Evolutionary conservation across 352 stramenopile genomes (phyloP).

Genomic region (Elongisporangium senticosum): DNA sequence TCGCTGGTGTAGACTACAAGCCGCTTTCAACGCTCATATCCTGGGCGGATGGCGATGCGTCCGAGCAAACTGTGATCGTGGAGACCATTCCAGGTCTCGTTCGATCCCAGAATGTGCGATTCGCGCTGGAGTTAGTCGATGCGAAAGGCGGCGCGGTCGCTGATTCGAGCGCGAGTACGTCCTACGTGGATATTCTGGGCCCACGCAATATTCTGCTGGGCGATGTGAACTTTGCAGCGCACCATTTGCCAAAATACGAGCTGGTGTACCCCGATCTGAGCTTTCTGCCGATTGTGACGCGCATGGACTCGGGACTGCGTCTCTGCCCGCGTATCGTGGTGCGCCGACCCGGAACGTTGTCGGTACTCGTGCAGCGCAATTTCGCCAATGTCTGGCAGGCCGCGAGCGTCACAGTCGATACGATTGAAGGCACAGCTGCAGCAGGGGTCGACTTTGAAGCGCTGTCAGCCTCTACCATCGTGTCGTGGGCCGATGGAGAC

Average conservation of each 20-base stretch:
- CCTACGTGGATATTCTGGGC: slow-evolving; percentile 38
- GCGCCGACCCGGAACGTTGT: slow-evolving; percentile 24
- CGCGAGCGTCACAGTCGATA: slow-evolving; percentile 28
- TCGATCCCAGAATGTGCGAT: slow-evolving; percentile 19
- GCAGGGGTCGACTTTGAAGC: slow-evolving; percentile 44
- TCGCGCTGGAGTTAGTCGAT: slow-evolving; percentile 32
- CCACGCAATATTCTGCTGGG: slow-evolving; percentile 29
- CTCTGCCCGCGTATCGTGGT: slow-evolving; percentile 41
- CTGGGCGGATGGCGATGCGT: slow-evolving; percentile 51
- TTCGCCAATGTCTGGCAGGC: slow-evolving; percentile 27
- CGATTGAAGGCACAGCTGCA: slow-evolving; percentile 41
- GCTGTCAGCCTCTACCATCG: slow-evolving; percentile 9
- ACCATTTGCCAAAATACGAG: slow-evolving; percentile 22
- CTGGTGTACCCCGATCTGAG: slow-evolving; percentile 32
- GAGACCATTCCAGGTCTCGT: slow-evolving; percentile 25
- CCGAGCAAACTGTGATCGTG: slow-evolving; percentile 45
- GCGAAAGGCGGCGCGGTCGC: slow-evolving; percentile 17
- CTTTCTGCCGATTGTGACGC: slow-evolving; percentile 44
- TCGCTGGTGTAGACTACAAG: slow-evolving; percentile 45
- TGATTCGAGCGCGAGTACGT: slow-evolving; percentile 19
- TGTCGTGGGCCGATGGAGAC: slow-evolving; percentile 34
- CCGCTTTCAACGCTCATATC: slow-evolving; percentile 21
- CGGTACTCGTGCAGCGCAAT: slow-evolving; percentile 43
- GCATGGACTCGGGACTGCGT: slow-evolving; percentile 43
- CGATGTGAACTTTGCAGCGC: slow-evolving; percentile 49